Percentiles rank a stretch among this genome's conserved stretches.
These are phyloP conservation scores for Erodium texanum DNA, from an alignment of 441 rosid genomes.

Conservation along the genomic window DNA sequence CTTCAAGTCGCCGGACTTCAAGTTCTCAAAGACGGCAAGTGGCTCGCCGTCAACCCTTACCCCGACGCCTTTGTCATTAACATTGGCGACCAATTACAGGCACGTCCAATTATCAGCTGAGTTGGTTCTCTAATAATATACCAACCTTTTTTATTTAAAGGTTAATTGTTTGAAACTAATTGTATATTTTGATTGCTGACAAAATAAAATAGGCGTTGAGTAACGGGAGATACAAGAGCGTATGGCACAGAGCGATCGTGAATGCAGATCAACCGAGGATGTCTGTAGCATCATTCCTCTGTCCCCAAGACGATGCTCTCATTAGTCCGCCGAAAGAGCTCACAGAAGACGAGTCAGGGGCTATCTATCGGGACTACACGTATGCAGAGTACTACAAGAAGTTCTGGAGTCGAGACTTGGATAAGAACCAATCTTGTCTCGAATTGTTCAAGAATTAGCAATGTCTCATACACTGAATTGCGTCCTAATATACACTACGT, in stretches of 20 bases:
- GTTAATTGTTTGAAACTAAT: too few species aligned
- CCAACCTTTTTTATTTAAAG: too few species aligned
- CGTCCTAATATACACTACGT: too few species aligned
- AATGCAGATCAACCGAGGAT: slow-evolving; percentile 38
- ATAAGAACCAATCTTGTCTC: slow-evolving; percentile 47
- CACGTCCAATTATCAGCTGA: too few species aligned
- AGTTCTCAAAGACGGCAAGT: slow-evolving; percentile 44
- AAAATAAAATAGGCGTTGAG: slow-evolving; percentile 70
- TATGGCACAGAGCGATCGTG: slow-evolving; percentile 51
- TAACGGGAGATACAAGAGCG: slow-evolving; percentile 58
- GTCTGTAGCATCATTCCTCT: slow-evolving; percentile 50
- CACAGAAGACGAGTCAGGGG: slow-evolving; percentile 22
- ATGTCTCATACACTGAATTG: too few species aligned
- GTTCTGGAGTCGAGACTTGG: slow-evolving; percentile 59
- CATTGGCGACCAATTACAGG: slow-evolving; percentile 64
- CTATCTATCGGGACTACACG: slow-evolving; percentile 45
- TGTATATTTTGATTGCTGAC: too few species aligned
- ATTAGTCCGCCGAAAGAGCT: slow-evolving; percentile 42
- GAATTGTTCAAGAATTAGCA: slow-evolving; percentile 37
- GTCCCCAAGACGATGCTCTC: slow-evolving; percentile 34
- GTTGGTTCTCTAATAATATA: too few species aligned
- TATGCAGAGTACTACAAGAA: slow-evolving; percentile 52
- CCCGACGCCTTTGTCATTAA: slow-evolving; percentile 56
- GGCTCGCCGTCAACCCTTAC: slow-evolving; percentile 53
- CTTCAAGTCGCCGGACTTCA: slow-evolving; percentile 46